phyloP scores from a whole-genome alignment of 345 rosid species.

The Dipteronia sinensis region DNA sequence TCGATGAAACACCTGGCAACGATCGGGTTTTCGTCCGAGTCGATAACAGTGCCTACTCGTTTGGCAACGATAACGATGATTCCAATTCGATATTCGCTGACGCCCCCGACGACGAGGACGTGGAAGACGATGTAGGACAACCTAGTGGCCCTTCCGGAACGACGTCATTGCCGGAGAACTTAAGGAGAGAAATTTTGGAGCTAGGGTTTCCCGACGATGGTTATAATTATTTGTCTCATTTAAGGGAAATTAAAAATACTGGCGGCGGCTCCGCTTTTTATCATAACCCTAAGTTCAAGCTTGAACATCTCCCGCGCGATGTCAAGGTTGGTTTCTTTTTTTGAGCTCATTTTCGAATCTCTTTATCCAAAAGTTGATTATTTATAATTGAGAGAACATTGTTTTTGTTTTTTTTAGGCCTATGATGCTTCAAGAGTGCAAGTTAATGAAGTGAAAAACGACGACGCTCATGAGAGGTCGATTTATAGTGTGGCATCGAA shows the following conservation, averaged over 20 bases:
- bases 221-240: constrained; percentile 75
- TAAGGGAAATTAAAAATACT: constrained; percentile 79
- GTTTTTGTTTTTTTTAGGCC: constrained; percentile 44
- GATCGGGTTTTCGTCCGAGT: constrained; percentile 83
- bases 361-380: not conserved
- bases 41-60: constrained; percentile 56
- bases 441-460: constrained; percentile 42
- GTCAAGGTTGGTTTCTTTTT: constrained; percentile 46
- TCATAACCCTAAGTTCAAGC: constrained; percentile 61
- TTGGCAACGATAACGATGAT: constrained; percentile 36
- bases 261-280: constrained; percentile 78
- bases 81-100: constrained; percentile 59
- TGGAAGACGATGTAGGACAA: constrained; percentile 7
- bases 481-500: constrained; percentile 63
- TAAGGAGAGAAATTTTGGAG: constrained; percentile 84
- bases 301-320: constrained; percentile 55
- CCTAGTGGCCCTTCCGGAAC: not conserved
- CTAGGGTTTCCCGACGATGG: constrained; percentile 95
- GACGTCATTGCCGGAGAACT: constrained; percentile 40
- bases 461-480: constrained; percentile 40
- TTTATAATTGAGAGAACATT: not conserved
- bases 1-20: constrained; percentile 53
- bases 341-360: not conserved
- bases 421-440: constrained; percentile 86
- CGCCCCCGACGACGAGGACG: constrained; percentile 49